Evolutionary conservation across 73 alveolate genomes (phyloP), one percentile per base, ranked within the genome.

Genomic region (Paramecium sexaurelia): DNA sequence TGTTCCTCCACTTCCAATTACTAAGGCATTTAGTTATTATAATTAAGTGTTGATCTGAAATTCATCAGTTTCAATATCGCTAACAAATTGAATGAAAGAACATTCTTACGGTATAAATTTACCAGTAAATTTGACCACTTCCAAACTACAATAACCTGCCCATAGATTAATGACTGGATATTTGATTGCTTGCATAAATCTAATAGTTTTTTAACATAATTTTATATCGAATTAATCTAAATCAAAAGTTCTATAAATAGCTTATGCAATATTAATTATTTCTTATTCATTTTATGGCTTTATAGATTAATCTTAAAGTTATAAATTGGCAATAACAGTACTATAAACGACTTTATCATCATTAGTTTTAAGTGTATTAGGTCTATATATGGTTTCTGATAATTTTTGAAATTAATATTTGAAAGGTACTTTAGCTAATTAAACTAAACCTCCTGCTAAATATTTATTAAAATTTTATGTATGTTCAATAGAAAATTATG

Each of bases 1-100:
- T n/a, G 90, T 78, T 41, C 90, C 90, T 17, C 90, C 90, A 78
- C 90, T 29, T 24, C 90, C 90, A 15, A 78, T 43, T 5, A 78
- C 40, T 26, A 78, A 78, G 1, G 55, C 55, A 41, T 78, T 41
- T 0, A 40, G 36, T 20, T 19, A 37, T 20, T 27, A 9, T 45
- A 78, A 45, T 78, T 78, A 41, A 2, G 5, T 22, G 6, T 78
- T 78, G 5, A 78, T 32, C 15, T 19, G 4, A 45, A 1, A 2
- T 6, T 78, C 90, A 26, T 78, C 71, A 37, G 2, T 41, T 4
- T 78, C 55, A 4, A 78, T 78, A 78, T 78, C 90, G 22, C 43
- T 41, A 37, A 78, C 11, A 78, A 78, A 78, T 45, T 78, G 10
- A 41, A 37, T 22, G 73, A 78, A 78, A 22, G 40, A 41, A 43